Evolutionary conservation across 495 filamentous ascomycete genomes (phyloP).

Genomic region (Lentithecium fluviatile): DNA sequence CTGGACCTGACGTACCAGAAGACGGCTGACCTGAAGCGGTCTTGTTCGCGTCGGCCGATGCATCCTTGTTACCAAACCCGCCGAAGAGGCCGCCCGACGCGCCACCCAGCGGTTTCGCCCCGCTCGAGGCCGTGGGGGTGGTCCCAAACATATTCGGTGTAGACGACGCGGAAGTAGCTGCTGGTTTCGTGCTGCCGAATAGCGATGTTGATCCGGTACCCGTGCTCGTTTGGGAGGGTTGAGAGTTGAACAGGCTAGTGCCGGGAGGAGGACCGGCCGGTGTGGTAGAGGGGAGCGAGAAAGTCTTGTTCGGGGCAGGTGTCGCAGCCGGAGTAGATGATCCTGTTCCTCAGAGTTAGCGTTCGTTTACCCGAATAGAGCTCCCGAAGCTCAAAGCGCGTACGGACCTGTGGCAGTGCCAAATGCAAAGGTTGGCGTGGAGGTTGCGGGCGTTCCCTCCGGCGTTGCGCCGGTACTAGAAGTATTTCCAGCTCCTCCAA

Average conservation of each 20-base stretch:
- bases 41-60: conserved; percentile 15
- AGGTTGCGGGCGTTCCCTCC: conserved; percentile 4
- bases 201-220: background rate
- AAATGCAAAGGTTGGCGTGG: conserved; percentile 11
- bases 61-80: conserved; percentile 7
- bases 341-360: conserved; percentile 10
- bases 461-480: background rate
- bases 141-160: background rate
- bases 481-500: background rate
- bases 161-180: background rate
- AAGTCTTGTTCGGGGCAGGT: conserved; percentile 44
- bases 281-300: conserved; percentile 59
- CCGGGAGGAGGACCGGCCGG: conserved; percentile 62
- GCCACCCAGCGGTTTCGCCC: conserved; percentile 9
- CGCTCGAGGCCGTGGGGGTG: background rate
- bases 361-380: background rate
- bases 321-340: conserved; percentile 37
- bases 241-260: conserved; percentile 32
- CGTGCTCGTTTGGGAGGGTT: conserved; percentile 31
- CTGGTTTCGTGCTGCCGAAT: conserved; percentile 9
- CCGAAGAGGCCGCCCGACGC: conserved; percentile 7
- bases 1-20: background rate
- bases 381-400: background rate
- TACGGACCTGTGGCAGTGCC: background rate
- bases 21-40: background rate